Evolutionary conservation across 768 basidiomycete species (phyloP).

Genomic region (Leccinum fibrillosum): DNA sequence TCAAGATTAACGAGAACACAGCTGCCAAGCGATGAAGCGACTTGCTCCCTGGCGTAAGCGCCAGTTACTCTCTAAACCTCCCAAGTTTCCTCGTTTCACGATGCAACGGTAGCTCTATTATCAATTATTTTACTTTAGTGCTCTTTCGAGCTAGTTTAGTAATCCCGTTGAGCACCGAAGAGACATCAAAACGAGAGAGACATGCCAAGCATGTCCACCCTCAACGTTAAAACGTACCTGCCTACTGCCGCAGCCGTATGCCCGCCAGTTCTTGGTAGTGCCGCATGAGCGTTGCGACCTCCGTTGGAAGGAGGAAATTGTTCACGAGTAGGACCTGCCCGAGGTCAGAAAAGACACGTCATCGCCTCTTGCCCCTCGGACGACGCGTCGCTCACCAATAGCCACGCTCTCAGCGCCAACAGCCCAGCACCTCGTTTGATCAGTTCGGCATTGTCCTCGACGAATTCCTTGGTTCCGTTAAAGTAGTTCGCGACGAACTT

Average conservation of each 20-base stretch:
- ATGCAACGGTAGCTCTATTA: too few species aligned
- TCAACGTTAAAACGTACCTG: background rate
- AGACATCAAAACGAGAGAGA: background rate
- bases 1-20: background rate
- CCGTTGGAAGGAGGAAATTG: conserved; percentile 47
- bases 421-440: conserved; percentile 71
- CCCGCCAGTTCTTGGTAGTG: conserved; percentile 53
- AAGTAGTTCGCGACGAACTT: conserved; percentile 54
- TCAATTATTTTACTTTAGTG: background rate
- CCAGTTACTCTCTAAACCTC: too few species aligned
- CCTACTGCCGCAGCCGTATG: conserved; percentile 37
- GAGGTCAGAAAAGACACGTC: background rate
- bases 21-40: too few species aligned
- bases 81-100: too few species aligned
- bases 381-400: conserved; percentile 43
- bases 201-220: background rate
- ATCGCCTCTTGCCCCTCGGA: background rate
- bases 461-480: conserved; percentile 50
- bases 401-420: conserved; percentile 57
- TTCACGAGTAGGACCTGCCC: conserved; percentile 53
- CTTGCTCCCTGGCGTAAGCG: background rate
- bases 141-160: background rate
- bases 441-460: conserved; percentile 60
- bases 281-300: conserved; percentile 49
- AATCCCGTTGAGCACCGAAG: background rate